Evolutionary conservation across 257 asterid genomes (phyloP).

Genomic region (Orobanche coerulescens): DNA sequence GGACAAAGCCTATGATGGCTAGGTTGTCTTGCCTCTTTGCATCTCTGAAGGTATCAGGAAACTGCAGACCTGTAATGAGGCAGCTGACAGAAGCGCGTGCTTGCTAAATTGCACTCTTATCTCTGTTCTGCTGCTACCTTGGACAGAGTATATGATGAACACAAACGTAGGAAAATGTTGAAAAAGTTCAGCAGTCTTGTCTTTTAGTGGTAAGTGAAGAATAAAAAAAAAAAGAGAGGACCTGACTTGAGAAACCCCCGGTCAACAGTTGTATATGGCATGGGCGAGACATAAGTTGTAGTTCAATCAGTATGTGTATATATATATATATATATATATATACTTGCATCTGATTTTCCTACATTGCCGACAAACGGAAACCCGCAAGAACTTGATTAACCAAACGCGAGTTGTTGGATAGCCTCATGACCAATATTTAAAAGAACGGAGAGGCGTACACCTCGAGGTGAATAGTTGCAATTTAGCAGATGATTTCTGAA

Average conservation of each 20-base stretch:
- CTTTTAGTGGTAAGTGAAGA: conserved; percentile 20
- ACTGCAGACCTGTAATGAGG: conserved; percentile 41
- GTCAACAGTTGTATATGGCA: too few relatives aligned
- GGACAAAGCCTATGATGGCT: conserved; percentile 64
- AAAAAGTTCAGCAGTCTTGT: background rate
- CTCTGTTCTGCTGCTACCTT: conserved; percentile 7
- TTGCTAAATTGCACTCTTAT: conserved; percentile 24
- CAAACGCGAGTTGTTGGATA: too few relatives aligned
- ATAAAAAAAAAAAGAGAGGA: background rate
- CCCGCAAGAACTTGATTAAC: too few relatives aligned
- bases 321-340: background rate
- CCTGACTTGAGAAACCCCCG: background rate
- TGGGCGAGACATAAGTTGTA: conserved; percentile 9
- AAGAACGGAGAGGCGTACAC: too few relatives aligned
- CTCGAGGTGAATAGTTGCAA: too few relatives aligned
- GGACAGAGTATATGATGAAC: conserved; percentile 25
- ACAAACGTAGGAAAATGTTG: conserved; percentile 13
- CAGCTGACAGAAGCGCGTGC: conserved; percentile 66
- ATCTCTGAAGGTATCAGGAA: conserved; percentile 61
- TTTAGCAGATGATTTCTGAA: too few relatives aligned
- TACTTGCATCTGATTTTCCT: conserved; percentile 6
- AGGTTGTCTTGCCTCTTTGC: conserved; percentile 77
- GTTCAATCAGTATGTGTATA: background rate
- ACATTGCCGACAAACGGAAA: background rate
- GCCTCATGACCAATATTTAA: too few relatives aligned